Evolutionary conservation across 331 rosid species (phyloP), one percentile per base, ranked within the genome.

Genomic region (Quercus phellos): DNA sequence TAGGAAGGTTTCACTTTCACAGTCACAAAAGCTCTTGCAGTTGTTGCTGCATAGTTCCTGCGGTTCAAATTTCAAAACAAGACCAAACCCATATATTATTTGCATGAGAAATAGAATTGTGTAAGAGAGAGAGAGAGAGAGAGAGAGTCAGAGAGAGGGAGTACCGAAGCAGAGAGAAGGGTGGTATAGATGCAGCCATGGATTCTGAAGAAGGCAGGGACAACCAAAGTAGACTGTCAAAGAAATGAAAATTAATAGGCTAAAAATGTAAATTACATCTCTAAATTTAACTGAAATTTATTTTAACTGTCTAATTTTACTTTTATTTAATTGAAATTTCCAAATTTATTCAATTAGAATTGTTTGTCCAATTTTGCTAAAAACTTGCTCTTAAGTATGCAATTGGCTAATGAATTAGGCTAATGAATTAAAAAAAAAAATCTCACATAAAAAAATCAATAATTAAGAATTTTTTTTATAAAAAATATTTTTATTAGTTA

Each of bases 151-250:
- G 71, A 76, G 55, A 34, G 74, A 4, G 76, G 1, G 18, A 74
- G 74, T 75, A 89, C 92, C 94, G 74, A 35, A 91, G 60, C 18
- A 85, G 75, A 51, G 88, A 79, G 71, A 84, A 64, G 55, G 89
- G 81, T 75, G 79, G 79, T 1, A 78, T 85, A 46, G 53, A 2
- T 2, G 88, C 85, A 70, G 90, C 92, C 96, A 91, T 89, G 74
- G 71, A n/a, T 16, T 32, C 35, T n/a, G 71, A 32, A 34, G 71
- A 4, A 66, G 17, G 5, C 27, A 18, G 26, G 5, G 51, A 32
- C 51, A 34, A 34, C 50, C 1, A 46, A 34, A n/a, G n/a, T 66
- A 1, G 26, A n/a, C 26, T 18, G 26, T 4, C 10, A 2, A 7
- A 17, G 24, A 46, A 46, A 3, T 12, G 17, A 46, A 46, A 12